Conservation (phyloP, 257 asterid genomes). For the Solanum arcanum region DNA sequence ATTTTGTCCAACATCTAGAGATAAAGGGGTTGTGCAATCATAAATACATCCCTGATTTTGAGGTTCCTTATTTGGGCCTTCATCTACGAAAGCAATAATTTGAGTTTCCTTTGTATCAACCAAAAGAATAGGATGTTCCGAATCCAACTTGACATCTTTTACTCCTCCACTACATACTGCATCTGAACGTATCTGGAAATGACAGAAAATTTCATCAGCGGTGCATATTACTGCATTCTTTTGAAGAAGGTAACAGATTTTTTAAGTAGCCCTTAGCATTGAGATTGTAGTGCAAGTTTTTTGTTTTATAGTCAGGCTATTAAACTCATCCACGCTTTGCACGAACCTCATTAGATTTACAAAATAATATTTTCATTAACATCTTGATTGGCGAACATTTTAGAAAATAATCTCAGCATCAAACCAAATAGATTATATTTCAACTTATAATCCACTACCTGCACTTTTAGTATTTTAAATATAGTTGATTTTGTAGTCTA, state of each 20-base stretch:
- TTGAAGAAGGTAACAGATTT: background rate
- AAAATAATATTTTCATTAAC: background rate
- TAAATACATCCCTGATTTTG: conserved; percentile 26
- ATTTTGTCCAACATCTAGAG: conserved; percentile 31
- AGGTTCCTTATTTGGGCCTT: conserved; percentile 31
- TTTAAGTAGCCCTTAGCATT: background rate
- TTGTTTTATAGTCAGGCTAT: background rate
- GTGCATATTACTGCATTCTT: background rate
- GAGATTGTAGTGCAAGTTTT: background rate
- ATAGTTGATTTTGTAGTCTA: background rate
- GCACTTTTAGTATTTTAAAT: background rate
- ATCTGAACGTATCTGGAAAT: conserved; percentile 33
- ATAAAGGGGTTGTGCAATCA: conserved; percentile 32
- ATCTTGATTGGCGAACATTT: background rate
- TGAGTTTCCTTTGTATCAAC: conserved; percentile 42
- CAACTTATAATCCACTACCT: background rate
- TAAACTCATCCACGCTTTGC: background rate
- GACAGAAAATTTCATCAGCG: conserved; percentile 1
- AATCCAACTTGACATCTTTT: conserved; percentile 5
- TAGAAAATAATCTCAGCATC: background rate
- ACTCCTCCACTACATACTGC: conserved; percentile 11
- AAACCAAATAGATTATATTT: background rate
- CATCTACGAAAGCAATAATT: conserved; percentile 46
- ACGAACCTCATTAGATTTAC: background rate
- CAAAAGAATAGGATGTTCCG: conserved; percentile 35